Evolutionary conservation across 305 asterid genomes (phyloP).

Genomic region (Plantago lanceolata): DNA sequence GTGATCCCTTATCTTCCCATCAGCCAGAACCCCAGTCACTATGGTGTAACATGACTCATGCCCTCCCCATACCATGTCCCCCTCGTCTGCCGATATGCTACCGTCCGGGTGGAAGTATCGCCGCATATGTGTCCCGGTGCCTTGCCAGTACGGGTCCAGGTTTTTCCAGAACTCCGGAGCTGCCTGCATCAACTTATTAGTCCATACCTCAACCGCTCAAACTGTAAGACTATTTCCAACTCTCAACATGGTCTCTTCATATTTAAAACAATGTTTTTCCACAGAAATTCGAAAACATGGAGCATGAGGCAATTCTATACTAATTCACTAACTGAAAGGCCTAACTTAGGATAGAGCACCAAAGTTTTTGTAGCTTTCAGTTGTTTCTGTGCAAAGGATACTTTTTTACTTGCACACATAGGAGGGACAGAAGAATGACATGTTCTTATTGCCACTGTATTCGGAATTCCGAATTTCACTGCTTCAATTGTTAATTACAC

Average conservation of each 20-base stretch:
- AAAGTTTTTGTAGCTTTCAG: too few relatives aligned
- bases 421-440: too few relatives aligned
- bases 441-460: too few relatives aligned
- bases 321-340: too few relatives aligned
- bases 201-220: background rate
- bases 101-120: conserved; percentile 81
- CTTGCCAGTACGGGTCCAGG: conserved; percentile 72
- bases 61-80: conserved; percentile 80
- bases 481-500: too few relatives aligned
- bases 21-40: conserved; percentile 54
- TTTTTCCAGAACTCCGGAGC: conserved; percentile 75
- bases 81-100: conserved; percentile 60
- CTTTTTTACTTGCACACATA: too few relatives aligned
- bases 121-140: conserved; percentile 44
- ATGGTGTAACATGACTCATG: conserved; percentile 68
- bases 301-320: too few relatives aligned
- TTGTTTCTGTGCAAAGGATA: too few relatives aligned
- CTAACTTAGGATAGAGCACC: too few relatives aligned
- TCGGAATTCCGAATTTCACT: too few relatives aligned
- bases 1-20: conserved; percentile 62
- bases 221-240: background rate
- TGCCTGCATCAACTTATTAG: conserved; percentile 30
- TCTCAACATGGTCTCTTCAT: background rate
- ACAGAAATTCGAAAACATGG: too few relatives aligned
- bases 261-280: too few relatives aligned